These are phyloP conservation scores for Forsythia viridissima DNA, from an alignment of 257 asterid genomes.

Conservation along the genomic window DNA sequence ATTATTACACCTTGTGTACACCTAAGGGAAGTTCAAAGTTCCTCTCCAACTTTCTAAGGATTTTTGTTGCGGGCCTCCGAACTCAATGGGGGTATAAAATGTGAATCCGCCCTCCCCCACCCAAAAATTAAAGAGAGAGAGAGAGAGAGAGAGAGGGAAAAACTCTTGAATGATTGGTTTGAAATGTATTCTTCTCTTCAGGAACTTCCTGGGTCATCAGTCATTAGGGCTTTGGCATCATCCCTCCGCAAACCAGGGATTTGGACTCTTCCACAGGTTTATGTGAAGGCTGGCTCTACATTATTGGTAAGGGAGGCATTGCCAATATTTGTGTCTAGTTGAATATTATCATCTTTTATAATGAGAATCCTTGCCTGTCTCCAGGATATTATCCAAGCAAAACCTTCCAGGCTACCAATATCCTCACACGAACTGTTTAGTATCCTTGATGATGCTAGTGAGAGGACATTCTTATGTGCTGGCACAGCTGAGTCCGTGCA, in stretches of 20 bases:
- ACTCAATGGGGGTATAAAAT: constrained; percentile 1
- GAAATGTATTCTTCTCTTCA: constrained; percentile 28
- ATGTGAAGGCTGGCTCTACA: constrained; percentile 71
- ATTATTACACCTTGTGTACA: constrained; percentile 11
- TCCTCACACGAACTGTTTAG: constrained; percentile 75
- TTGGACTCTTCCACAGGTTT: constrained; percentile 74
- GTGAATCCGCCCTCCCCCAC: not conserved
- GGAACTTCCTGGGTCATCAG: constrained; percentile 72
- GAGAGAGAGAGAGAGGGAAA: not conserved
- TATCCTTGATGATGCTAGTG: constrained; percentile 95
- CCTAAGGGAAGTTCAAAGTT: constrained; percentile 9
- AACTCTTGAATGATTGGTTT: not conserved
- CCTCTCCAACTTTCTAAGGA: constrained; percentile 16
- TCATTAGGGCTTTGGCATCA: constrained; percentile 54
- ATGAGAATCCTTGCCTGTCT: constrained; percentile 22
- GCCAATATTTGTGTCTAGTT: constrained; percentile 17
- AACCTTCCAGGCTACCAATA: constrained; percentile 61
- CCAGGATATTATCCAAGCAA: constrained; percentile 82
- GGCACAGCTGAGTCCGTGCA: constrained; percentile 83
- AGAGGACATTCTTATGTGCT: constrained; percentile 85
- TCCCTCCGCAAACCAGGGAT: constrained; percentile 58
- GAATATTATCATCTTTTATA: constrained; percentile 14
- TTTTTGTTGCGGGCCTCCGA: not conserved
- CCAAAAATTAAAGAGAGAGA: no score
- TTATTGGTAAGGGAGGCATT: constrained; percentile 60